Base-by-base conservation (phyloP, 1,284 basidiomycete genomes). In the Sphaerobolus stellatus region DNA sequence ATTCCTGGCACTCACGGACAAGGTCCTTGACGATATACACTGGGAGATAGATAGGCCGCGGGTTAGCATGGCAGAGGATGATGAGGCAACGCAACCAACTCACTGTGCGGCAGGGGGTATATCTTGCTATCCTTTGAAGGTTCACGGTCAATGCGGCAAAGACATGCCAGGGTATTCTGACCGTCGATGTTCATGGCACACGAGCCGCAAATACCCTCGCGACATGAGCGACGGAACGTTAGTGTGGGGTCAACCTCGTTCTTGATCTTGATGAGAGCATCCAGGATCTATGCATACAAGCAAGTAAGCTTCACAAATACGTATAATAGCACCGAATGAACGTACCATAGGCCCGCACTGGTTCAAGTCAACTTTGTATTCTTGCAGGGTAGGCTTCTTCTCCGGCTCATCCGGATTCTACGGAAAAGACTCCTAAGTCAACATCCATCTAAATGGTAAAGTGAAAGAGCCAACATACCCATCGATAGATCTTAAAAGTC, bases 1-100 rank as follows among this genome's bases (percentile, higher is more conserved):
- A 7, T 28, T 25, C 53, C 64, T 64, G 25, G 11, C 20, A 54
- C 53, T 49, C 33, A 54, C 53, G 93, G 2, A 99, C 93, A 64
- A 99, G 87, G 76, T 99, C 96, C 81, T 98, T 99, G 74, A 99
- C 95, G 67, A 99, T 84, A 77, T 98, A 98, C 95, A 98, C 94
- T 97, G 70, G 34, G 25, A n/a, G 11, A 22, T 2, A 24, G 8
- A 0, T 27, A 24, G 14, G 46, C 13, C 1, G 48, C 31, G 18
- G 38, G 31, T 50, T 30, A 16, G 14, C 27, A 54, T 22, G 31
- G 38, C 24, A 22, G 52, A 31, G 27, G 29, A 25, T 5, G 28
- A 43, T 43, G 34, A 33, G 44, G 25, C 29, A 47, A 33, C 22
- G 44, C n/a, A n/a, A n/a, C n/a, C 20, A 14, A 82, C 92, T 58